phyloP scores from a whole-genome alignment of 768 basidiomycete species.

The Russula griseocarnosa region DNA sequence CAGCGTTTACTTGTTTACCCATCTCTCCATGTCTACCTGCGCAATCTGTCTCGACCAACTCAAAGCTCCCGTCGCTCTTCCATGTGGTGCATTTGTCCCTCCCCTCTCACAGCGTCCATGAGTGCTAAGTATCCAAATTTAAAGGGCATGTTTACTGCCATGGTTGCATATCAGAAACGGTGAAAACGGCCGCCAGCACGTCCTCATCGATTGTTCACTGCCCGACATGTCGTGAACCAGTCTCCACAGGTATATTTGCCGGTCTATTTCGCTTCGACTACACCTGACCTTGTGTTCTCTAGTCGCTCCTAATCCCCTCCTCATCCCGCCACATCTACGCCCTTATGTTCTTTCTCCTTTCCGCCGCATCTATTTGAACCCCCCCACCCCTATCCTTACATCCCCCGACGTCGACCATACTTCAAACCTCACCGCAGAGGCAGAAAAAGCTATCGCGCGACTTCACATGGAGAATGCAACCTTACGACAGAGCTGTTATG shows the following conservation, averaged over 20 bases:
- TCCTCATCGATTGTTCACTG: slow-evolving; percentile 5
- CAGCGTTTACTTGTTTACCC: neutral
- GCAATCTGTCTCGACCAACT: slow-evolving; percentile 26
- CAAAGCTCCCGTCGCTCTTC: slow-evolving; percentile 23
- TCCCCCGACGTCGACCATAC: neutral
- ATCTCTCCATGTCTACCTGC: slow-evolving; percentile 22
- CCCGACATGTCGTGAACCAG: slow-evolving; percentile 25
- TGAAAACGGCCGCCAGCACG: slow-evolving; percentile 1
- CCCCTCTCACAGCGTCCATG: neutral
- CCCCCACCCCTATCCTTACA: neutral
- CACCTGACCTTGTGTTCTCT: neutral
- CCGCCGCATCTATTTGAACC: slow-evolving; percentile 26
- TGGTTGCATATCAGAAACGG: slow-evolving; percentile 12
- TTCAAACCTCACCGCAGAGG: neutral
- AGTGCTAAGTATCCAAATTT: neutral
- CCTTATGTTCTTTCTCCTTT: slow-evolving; percentile 23
- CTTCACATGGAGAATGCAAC: slow-evolving; percentile 22
- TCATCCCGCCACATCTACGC: slow-evolving; percentile 23
- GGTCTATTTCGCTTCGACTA: neutral
- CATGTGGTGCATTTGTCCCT: slow-evolving; percentile 23
- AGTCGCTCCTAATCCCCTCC: slow-evolving; percentile 20
- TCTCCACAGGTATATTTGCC: slow-evolving; percentile 7
- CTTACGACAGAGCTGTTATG: slow-evolving; percentile 17
- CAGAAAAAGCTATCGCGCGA: slow-evolving; percentile 11
- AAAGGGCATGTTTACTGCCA: slow-evolving; percentile 25